Base-by-base conservation (phyloP, 352 stramenopile species). In the Lagenidium giganteum region DNA sequence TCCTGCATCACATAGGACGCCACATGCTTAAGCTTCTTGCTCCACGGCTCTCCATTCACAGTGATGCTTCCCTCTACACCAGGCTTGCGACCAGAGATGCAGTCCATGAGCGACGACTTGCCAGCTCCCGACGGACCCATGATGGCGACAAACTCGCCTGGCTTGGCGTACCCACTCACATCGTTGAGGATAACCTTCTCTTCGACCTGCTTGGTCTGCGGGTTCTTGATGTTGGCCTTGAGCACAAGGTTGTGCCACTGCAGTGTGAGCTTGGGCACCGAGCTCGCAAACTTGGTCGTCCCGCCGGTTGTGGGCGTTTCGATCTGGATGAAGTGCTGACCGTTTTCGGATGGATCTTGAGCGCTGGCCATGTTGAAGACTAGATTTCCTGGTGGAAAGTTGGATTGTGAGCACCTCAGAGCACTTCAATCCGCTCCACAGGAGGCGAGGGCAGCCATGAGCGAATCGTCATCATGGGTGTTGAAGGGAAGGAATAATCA, bases 81-180 rank as follows among this genome's bases (percentile, higher is more conserved):
- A 9, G 53, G 73, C 43, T 98, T 97, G 29, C 91, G 68, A 11
- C 90, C 63, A 0, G 93, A 86, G 40, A 98, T 88, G 17, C 97
- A 94, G 70, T 98, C 91, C 7, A 96, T 75, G 6, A 98, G 72
- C 2, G 92, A 96, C n/a, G 85, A 96, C 55, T 98, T 97, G 9
- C 89, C 87, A 24, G 82, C 76, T 9, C 81, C 79, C 0, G 65
- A 81, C 2, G 67, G 68, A 13, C 77, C 80, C 66, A 87, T 85
- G 47, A 93, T 66, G 12, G 77, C 72, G 11, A 87, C 47, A 2
- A 88, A 54, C 17, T 77, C 58, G 7, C 76, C 77, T 5, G 73
- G 74, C 6, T 36, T 34, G 2, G 72, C 71, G 16, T 49, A 49
- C 0, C 74, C 77, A 21, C 43, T 70, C 3, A 89, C 63, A 27